These are phyloP conservation scores for Puccinia horiana DNA, from an alignment of 1,284 basidiomycete genomes.

Conservation along the genomic window DNA sequence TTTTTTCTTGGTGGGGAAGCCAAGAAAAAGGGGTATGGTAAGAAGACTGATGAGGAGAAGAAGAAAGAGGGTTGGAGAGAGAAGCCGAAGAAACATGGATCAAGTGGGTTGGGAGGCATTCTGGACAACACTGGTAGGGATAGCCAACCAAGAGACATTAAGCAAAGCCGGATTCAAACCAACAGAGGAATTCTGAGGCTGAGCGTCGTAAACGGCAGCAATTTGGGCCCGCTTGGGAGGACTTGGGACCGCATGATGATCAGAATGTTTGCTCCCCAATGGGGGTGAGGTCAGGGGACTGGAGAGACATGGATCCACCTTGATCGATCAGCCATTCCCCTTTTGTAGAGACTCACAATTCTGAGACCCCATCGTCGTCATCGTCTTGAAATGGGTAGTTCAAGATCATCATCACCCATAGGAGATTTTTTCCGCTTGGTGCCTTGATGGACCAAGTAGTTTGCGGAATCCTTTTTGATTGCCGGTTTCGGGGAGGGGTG, in stretches of 20 bases:
- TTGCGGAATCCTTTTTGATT: not conserved
- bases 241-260: not conserved
- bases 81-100: not conserved
- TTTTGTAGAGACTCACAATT: not conserved
- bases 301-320: not conserved
- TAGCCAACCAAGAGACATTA: conserved; percentile 7
- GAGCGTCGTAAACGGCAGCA: not conserved
- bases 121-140: conserved; percentile 26
- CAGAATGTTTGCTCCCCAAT: not conserved
- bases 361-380: not conserved
- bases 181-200: not conserved
- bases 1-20: not conserved
- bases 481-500: not conserved
- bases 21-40: not conserved
- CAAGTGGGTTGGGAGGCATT: conserved; percentile 11
- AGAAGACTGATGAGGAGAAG: not conserved
- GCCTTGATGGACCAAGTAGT: not conserved
- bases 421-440: conserved; percentile 8
- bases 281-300: conserved; percentile 11
- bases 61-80: not conserved
- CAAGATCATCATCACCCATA: not conserved
- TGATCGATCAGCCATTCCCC: not conserved
- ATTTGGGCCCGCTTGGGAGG: not conserved
- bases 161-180: not conserved
- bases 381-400: not conserved